Percentiles rank a stretch among this genome's conserved stretches.
Conservation (phyloP, 768 basidiomycete genomes). For the Rhodotorula taiwanensis region DNA sequence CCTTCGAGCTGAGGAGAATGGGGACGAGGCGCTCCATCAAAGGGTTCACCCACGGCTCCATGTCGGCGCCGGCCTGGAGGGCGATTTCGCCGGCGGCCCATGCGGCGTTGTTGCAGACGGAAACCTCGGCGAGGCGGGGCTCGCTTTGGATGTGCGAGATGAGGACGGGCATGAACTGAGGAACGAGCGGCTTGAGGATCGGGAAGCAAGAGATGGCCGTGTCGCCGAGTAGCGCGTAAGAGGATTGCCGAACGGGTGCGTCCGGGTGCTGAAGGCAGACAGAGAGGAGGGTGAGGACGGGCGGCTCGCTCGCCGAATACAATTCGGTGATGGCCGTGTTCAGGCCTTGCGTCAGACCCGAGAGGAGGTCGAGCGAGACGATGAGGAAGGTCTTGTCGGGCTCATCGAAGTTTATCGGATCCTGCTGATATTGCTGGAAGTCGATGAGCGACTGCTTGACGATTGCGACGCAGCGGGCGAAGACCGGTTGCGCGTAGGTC, state of each 20-base stretch:
- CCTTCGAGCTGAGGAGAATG: constrained; percentile 83
- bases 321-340: constrained; percentile 67
- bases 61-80: constrained; percentile 76
- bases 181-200: constrained; percentile 74
- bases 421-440: constrained; percentile 80
- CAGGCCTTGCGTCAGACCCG: constrained; percentile 90
- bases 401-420: constrained; percentile 67
- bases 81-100: constrained; percentile 99
- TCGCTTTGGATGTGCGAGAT: constrained; percentile 84
- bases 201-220: constrained; percentile 93
- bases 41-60: constrained; percentile 83
- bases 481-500: constrained; percentile 82
- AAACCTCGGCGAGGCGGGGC: constrained; percentile 87
- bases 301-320: constrained; percentile 64
- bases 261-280: constrained; percentile 86
- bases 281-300: constrained; percentile 70
- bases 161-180: constrained; percentile 81
- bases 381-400: constrained; percentile 97
- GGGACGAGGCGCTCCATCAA: constrained; percentile 84
- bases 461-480: constrained; percentile 79
- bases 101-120: constrained; percentile 96
- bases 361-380: constrained; percentile 92
- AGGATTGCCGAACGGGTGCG: constrained; percentile 88
- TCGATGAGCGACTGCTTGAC: constrained; percentile 73
- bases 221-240: constrained; percentile 96